Conservation (phyloP, 768 basidiomycete species). For the Mycena haematopus region DNA sequence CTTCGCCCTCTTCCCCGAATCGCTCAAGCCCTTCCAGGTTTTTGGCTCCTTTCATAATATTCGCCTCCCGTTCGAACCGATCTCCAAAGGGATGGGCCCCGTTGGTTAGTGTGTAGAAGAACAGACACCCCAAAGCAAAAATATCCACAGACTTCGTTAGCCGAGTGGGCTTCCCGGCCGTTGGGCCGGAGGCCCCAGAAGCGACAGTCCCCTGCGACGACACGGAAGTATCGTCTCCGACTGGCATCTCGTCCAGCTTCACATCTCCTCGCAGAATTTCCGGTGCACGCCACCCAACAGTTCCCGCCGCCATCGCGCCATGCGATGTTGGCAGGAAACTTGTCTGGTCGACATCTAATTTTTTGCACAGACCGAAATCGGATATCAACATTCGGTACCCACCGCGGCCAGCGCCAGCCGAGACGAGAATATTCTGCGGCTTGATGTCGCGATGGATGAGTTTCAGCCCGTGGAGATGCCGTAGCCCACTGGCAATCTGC, state of each 20-base stretch:
- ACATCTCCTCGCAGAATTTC: slow-evolving; percentile 96
- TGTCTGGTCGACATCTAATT: slow-evolving; percentile 93
- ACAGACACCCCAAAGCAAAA: slow-evolving; percentile 94
- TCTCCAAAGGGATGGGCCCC: slow-evolving; percentile 96
- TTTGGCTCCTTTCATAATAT: slow-evolving; percentile 87
- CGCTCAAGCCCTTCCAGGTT: slow-evolving; percentile 71
- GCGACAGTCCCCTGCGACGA: slow-evolving; percentile 71
- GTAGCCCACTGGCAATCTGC: slow-evolving; percentile 87
- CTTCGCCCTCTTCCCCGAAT: slow-evolving; percentile 93
- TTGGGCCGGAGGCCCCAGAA: slow-evolving; percentile 38
- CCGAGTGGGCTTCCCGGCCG: slow-evolving; percentile 59
- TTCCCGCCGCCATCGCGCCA: slow-evolving; percentile 89
- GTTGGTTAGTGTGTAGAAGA: slow-evolving; percentile 89
- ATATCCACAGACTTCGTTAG: slow-evolving; percentile 97
- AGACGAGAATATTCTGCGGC: slow-evolving; percentile 95
- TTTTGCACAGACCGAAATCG: slow-evolving; percentile 97
- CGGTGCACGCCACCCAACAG: slow-evolving; percentile 97
- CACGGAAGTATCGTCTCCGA: slow-evolving; percentile 65
- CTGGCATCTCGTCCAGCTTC: slow-evolving; percentile 75
- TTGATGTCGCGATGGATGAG: slow-evolving; percentile 99
- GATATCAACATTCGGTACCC: slow-evolving; percentile 87
- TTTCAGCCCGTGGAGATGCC: slow-evolving; percentile 92
- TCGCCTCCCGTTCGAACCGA: slow-evolving; percentile 90
- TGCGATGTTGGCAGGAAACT: slow-evolving; percentile 94
- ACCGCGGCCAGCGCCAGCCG: slow-evolving; percentile 62